A percentile compares a stretch with the other conserved stretches of the same genome.
Conservation (phyloP, 768 basidiomycete genomes). For the Termitomyces sp. region DNA sequence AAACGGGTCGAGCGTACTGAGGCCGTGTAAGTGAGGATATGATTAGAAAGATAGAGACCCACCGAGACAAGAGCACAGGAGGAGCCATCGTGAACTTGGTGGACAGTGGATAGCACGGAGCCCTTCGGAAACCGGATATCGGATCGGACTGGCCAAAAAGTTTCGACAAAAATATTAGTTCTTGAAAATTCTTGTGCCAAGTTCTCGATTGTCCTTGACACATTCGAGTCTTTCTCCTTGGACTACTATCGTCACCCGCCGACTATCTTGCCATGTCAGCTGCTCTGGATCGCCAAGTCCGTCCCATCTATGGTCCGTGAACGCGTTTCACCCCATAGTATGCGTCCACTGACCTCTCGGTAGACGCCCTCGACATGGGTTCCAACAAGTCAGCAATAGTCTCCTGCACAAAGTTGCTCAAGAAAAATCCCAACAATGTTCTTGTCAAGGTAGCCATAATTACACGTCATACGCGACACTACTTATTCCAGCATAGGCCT, state of each 20-base stretch:
- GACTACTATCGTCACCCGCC: background rate
- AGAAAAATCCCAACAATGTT: conserved; percentile 75
- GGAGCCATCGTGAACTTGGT: conserved; percentile 39
- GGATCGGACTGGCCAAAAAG: conserved; percentile 9
- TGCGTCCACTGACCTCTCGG: background rate
- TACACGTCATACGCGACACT: conserved; percentile 9
- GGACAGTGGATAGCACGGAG: conserved; percentile 3
- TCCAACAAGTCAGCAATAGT: conserved; percentile 86
- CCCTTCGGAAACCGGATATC: conserved; percentile 11
- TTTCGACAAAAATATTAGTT: background rate
- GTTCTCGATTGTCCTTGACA: background rate
- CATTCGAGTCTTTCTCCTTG: background rate
- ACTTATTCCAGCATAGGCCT: conserved; percentile 42
- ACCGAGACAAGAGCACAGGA: conserved; percentile 55
- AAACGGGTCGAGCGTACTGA: conserved; percentile 65
- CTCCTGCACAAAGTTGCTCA: conserved; percentile 82
- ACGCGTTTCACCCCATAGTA: conserved; percentile 1
- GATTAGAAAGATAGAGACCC: conserved; percentile 7
- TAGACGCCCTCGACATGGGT: conserved; percentile 84
- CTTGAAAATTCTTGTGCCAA: background rate
- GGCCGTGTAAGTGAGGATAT: background rate
- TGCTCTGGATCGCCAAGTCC: conserved; percentile 78
- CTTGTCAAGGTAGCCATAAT: conserved; percentile 55
- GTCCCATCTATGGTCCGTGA: conserved; percentile 75
- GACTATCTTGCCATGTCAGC: conserved; percentile 38